These are phyloP conservation scores for Cercophora scortea DNA, from an alignment of 495 filamentous ascomycete species.

Conservation along the genomic window DNA sequence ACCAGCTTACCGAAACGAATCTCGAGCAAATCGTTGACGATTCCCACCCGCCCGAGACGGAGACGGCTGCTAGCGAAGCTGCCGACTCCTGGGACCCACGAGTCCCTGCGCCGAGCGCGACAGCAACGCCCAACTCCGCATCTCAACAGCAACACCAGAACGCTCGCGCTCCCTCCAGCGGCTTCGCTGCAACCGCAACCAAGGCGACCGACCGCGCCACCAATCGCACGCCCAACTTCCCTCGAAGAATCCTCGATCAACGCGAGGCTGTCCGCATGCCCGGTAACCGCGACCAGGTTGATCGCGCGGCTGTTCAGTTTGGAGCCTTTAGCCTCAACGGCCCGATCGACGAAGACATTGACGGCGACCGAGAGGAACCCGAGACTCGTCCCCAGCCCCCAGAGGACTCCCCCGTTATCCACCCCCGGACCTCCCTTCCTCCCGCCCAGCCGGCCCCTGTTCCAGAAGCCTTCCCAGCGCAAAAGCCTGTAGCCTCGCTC, in stretches of 20 bases:
- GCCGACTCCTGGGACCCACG: conserved; percentile 74
- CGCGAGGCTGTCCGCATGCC: conserved; percentile 98
- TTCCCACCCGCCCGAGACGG: conserved; percentile 64
- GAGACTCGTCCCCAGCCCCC: conserved; percentile 93
- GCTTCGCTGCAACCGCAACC: conserved; percentile 64
- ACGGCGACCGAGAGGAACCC: conserved; percentile 88
- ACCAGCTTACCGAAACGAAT: conserved; percentile 83
- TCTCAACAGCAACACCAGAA: conserved; percentile 50
- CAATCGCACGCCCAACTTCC: conserved; percentile 62
- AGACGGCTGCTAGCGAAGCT: conserved; percentile 83
- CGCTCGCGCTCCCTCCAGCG: conserved; percentile 49
- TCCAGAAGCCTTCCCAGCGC: conserved; percentile 52
- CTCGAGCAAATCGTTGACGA: conserved; percentile 81
- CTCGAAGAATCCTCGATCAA: conserved; percentile 82
- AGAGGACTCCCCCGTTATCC: conserved; percentile 85
- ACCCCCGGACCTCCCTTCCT: conserved; percentile 82
- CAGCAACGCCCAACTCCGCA: conserved; percentile 46
- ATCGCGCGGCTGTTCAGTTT: conserved; percentile 92
- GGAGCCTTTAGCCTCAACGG: conserved; percentile 90
- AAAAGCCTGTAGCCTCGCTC: conserved; percentile 63
- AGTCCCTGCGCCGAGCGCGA: conserved; percentile 38
- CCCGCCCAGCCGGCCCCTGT: conserved; percentile 54
- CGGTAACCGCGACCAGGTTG: conserved; percentile 83
- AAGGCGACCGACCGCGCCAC: conserved; percentile 59
- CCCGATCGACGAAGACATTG: conserved; percentile 68